These are phyloP conservation scores for Suillus luteus DNA, from an alignment of 768 basidiomycete species.

Conservation along the genomic window DNA sequence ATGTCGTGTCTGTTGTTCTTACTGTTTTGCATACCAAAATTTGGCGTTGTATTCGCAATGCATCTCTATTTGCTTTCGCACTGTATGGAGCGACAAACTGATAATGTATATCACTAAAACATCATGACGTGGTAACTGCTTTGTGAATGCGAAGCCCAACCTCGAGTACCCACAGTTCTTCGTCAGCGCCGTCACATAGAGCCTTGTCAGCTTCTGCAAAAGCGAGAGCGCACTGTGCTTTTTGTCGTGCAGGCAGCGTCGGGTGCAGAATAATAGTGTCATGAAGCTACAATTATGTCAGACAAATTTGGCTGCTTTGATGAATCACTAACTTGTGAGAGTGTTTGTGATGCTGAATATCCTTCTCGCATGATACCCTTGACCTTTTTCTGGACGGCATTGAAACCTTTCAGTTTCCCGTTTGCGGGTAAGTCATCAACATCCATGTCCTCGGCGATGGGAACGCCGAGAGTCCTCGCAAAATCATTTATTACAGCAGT, in stretches of 20 bases:
- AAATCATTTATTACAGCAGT: conserved; percentile 68
- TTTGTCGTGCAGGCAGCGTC: conserved; percentile 75
- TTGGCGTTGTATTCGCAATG: conserved; percentile 9
- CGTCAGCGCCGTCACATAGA: conserved; percentile 93
- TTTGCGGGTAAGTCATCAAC: conserved; percentile 35
- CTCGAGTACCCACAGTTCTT: conserved; percentile 93
- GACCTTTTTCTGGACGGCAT: conserved; percentile 68
- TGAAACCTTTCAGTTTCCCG: conserved; percentile 46
- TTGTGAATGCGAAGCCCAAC: conserved; percentile 81
- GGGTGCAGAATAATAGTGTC: conserved; percentile 87
- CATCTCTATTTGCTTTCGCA: background rate
- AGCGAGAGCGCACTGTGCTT: conserved; percentile 75
- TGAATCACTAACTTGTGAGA: conserved; percentile 71
- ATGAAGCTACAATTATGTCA: conserved; percentile 63
- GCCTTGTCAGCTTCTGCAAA: conserved; percentile 97
- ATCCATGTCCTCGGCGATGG: conserved; percentile 59
- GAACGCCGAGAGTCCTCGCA: conserved; percentile 71
- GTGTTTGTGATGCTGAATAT: conserved; percentile 87
- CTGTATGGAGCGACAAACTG: background rate
- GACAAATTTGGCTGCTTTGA: conserved; percentile 25
- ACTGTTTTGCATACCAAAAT: conserved; percentile 19
- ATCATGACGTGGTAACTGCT: conserved; percentile 38
- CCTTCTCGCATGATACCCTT: conserved; percentile 82
- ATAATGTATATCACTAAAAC: background rate
- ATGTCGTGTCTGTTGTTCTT: conserved; percentile 20